phyloP scores from a whole-genome alignment of 2,329 filamentous ascomycete genomes.

The Rhinocladiella mackenziei region DNA sequence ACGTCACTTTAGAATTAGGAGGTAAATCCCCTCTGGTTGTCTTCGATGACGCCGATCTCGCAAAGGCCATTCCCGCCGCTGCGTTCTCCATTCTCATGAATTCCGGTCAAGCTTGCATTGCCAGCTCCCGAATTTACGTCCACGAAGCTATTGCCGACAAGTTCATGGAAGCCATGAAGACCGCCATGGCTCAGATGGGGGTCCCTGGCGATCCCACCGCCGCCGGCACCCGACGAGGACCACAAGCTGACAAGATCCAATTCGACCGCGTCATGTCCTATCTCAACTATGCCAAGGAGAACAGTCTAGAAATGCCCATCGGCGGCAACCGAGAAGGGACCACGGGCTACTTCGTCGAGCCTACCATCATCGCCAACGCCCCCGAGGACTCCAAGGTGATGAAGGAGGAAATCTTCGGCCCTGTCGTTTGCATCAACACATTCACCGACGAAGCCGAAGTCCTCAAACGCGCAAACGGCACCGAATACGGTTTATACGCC shows the following conservation, averaged over 20 bases:
- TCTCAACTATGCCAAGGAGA: conserved; percentile 53
- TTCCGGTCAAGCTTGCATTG: conserved; percentile 55
- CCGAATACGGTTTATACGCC: conserved; percentile 52
- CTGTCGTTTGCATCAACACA: conserved; percentile 60
- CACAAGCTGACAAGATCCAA: conserved; percentile 63
- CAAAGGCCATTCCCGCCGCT: conserved; percentile 43
- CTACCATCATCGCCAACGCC: conserved; percentile 57
- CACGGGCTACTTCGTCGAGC: conserved; percentile 56
- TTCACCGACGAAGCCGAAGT: conserved; percentile 62
- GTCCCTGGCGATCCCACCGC: conserved; percentile 36
- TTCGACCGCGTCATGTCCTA: conserved; percentile 57
- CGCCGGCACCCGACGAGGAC: conserved; percentile 52
- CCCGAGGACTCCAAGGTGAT: conserved; percentile 55
- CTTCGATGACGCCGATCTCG: conserved; percentile 37
- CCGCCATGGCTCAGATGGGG: conserved; percentile 36
- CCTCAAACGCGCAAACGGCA: conserved; percentile 52
- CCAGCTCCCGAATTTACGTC: conserved; percentile 55
- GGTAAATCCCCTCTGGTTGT: conserved; percentile 38
- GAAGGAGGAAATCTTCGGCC: conserved; percentile 59
- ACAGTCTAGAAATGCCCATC: conserved; percentile 51
- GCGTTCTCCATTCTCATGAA: conserved; percentile 57
- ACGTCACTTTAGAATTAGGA: conserved; percentile 37
- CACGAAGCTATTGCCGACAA: conserved; percentile 51
- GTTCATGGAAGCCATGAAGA: conserved; percentile 48
- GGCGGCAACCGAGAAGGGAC: conserved; percentile 45